Evolutionary conservation across 192 early-diverging fungal genomes (phyloP), one percentile per base, ranked within the genome.

Genomic region (Funneliformis mosseae): DNA sequence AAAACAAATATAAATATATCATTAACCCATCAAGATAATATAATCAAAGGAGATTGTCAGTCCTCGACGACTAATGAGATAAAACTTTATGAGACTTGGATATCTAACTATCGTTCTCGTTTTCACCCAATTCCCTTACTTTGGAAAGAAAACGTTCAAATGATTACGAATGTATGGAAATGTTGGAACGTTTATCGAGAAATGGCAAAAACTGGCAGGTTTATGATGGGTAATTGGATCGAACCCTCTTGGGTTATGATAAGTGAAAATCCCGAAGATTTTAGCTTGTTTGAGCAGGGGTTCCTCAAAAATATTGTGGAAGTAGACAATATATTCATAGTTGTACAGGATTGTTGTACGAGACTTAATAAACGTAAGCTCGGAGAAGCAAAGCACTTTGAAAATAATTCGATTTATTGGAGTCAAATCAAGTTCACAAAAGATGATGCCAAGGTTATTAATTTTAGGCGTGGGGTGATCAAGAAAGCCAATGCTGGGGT

Each of bases 101-200:
- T 78, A 42, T 48, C 42, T 16, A 41, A 45, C 21, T 78, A 78
- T 67, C 33, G 46, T 42, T 78, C 76, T 38, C 23, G 76, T 27
- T 78, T 78, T 66, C 76, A 78, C 46, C 76, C 63, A 48, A 78
- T 78, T 18, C 16, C 63, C 4, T 18, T 78, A 11, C 38, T 67
- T 18, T 59, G 25, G 33, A 78, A 48, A 66, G 63, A 78, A 33
- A 39, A 43, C 18, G 21, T 62, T 28, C 28, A 18, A 9, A 27
- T 78, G 6, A 50, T 78, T n/a, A 33, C 18, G 23, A 39, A n/a
- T 78, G 28, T 67, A 5, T 68, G 77, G 64, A 46, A 78, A 28
- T 64, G 62, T 46, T 78, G 77, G 77, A 78, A 78, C 14, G 41
- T 78, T 46, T 18, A 39, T 14, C 9, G n/a, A 16, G 14, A 42